phyloP scores from a whole-genome alignment of 805 yeast species.

The Komagataella ulmi region DNA sequence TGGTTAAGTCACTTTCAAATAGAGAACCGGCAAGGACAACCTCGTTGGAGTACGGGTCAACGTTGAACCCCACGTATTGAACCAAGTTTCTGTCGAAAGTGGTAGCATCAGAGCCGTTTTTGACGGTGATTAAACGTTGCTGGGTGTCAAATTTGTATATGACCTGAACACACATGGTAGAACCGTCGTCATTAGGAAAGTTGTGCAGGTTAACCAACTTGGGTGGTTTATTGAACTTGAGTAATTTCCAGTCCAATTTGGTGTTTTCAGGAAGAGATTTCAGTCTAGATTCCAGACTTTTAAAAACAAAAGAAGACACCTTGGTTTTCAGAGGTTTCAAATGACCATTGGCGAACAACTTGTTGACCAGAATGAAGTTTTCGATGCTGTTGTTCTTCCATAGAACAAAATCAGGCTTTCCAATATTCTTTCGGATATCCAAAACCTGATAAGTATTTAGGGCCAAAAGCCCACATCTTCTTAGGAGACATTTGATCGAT shows the following conservation, averaged over 20 bases:
- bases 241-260: constrained; percentile 63
- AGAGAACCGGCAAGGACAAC: constrained; percentile 51
- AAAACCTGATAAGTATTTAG: constrained; percentile 46
- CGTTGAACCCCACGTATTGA: constrained; percentile 47
- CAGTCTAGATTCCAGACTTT: constrained; percentile 39
- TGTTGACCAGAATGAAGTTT: constrained; percentile 62
- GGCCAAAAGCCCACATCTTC: constrained; percentile 56
- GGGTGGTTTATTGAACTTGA: constrained; percentile 59
- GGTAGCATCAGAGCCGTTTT: constrained; percentile 22
- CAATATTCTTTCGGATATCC: constrained; percentile 25
- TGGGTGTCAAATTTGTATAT: constrained; percentile 50
- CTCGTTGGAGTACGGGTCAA: constrained; percentile 47
- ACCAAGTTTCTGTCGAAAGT: constrained; percentile 35
- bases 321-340: constrained; percentile 29
- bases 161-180: constrained; percentile 28
- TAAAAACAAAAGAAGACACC: constrained; percentile 51
- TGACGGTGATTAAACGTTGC: constrained; percentile 40
- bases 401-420: constrained; percentile 51
- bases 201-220: constrained; percentile 56
- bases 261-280: constrained; percentile 41
- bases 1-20: constrained; percentile 38
- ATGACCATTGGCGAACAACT: constrained; percentile 57
- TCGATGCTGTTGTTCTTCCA: constrained; percentile 87
- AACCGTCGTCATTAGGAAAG: constrained; percentile 27
- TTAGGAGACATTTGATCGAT: constrained; percentile 32